A percentile compares a stretch with the other conserved stretches of the same genome.
Evolutionary conservation across 306 rosid species (phyloP).

Genomic region (Vigna trinervia): DNA sequence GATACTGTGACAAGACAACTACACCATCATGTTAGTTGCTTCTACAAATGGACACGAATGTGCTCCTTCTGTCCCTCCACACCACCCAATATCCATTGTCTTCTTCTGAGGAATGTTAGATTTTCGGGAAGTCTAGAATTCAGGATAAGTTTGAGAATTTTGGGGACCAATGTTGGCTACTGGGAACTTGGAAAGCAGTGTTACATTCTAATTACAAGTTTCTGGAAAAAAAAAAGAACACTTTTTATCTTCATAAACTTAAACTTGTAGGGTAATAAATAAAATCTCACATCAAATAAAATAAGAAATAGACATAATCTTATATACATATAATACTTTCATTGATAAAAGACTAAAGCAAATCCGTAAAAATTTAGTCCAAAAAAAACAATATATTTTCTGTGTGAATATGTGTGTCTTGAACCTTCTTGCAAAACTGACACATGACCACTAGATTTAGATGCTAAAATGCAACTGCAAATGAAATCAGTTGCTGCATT

Average conservation of each 20-base stretch:
- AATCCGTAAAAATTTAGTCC: too few relatives aligned
- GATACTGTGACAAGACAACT: conserved; percentile 46
- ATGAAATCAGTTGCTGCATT: conserved; percentile 21
- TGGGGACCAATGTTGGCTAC: conserved; percentile 38
- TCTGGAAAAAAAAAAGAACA: background rate
- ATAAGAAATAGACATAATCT: too few relatives aligned
- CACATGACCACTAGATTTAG: conserved; percentile 30
- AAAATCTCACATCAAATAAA: too few relatives aligned
- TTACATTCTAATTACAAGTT: conserved; percentile 18
- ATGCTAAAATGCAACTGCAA: conserved; percentile 10
- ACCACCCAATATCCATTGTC: conserved; percentile 50
- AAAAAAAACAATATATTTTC: too few relatives aligned
- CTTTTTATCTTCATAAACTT: background rate
- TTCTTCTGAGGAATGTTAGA: conserved; percentile 36
- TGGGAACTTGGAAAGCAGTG: conserved; percentile 25
- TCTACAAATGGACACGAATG: conserved; percentile 41
- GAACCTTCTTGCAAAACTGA: background rate
- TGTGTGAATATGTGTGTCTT: too few relatives aligned
- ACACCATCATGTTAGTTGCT: conserved; percentile 59
- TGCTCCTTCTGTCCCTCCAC: conserved; percentile 40
- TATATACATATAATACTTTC: too few relatives aligned
- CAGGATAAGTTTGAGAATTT: conserved; percentile 25
- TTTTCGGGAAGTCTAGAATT: conserved; percentile 34
- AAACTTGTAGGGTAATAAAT: too few relatives aligned
- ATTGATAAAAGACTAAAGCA: too few relatives aligned